These are phyloP conservation scores for Penicillium psychrosexuale DNA, from an alignment of 2,329 filamentous ascomycete genomes.

Conservation along the genomic window DNA sequence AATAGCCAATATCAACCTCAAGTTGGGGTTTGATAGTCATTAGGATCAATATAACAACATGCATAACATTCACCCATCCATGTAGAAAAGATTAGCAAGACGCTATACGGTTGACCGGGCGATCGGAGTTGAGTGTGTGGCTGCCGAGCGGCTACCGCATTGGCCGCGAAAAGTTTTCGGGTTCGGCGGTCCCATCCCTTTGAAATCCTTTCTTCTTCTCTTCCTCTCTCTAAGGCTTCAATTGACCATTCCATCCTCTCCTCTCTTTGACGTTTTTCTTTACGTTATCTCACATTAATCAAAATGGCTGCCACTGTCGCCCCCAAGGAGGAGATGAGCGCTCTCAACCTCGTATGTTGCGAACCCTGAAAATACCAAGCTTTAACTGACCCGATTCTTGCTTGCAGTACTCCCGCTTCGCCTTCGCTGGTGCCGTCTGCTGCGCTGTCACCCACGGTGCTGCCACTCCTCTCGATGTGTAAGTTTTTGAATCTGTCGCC, in stretches of 20 bases:
- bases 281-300: conserved; percentile 19
- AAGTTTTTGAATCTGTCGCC: conserved; percentile 51
- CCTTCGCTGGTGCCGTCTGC: conserved; percentile 95
- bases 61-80: not conserved
- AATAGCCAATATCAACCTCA: not conserved
- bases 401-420: conserved; percentile 68
- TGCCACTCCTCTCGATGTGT: conserved; percentile 99
- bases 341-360: conserved; percentile 57
- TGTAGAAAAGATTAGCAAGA: not conserved
- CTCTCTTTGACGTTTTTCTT: conserved; percentile 16
- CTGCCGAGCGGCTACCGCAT: conserved; percentile 20
- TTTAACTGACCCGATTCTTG: not conserved
- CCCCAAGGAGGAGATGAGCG: conserved; percentile 56
- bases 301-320: conserved; percentile 44
- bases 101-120: conserved; percentile 3
- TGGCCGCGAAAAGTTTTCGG: conserved; percentile 37
- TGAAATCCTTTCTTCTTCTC: conserved; percentile 24
- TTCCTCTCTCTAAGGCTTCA: conserved; percentile 15
- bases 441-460: conserved; percentile 96
- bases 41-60: too few relatives aligned
- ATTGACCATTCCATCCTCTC: conserved; percentile 13
- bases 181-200: conserved; percentile 28
- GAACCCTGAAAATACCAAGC: conserved; percentile 37
- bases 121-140: conserved; percentile 5
- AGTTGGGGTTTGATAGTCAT: not conserved